These are phyloP conservation scores for Eragrostis nindensis DNA, from an alignment of 176 grass and related monocot genomes.

Conservation along the genomic window DNA sequence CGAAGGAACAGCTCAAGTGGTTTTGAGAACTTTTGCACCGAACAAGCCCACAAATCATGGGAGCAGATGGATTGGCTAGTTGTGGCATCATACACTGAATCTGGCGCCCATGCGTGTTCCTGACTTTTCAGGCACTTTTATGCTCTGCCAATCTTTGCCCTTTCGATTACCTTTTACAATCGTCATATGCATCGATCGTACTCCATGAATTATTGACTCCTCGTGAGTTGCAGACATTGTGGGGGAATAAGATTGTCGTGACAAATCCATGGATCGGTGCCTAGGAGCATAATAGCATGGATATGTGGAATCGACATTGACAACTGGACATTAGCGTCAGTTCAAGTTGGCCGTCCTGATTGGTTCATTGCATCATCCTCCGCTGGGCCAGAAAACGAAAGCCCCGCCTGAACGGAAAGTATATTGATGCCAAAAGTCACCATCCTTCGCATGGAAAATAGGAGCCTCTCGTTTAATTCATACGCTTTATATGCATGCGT, in stretches of 20 bases:
- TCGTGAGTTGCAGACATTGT: neutral
- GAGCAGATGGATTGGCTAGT: neutral
- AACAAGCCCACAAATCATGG: neutral
- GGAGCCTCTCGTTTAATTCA: neutral
- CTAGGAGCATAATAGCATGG: neutral
- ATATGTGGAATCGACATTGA: neutral
- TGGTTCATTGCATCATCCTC: constrained; percentile 49
- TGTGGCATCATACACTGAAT: constrained; percentile 20
- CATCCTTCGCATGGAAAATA: constrained; percentile 16
- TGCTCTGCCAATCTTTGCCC: neutral
- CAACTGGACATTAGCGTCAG: constrained; percentile 12
- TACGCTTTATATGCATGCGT: neutral
- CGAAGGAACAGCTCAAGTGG: neutral
- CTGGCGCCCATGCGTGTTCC: neutral
- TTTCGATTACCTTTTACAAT: neutral
- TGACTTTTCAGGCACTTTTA: neutral
- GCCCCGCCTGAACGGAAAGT: neutral
- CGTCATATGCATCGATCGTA: neutral
- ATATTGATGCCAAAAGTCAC: neutral
- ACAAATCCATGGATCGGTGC: neutral
- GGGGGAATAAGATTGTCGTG: constrained; percentile 30
- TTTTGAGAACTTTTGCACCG: neutral
- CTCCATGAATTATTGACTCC: neutral
- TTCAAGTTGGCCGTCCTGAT: neutral
- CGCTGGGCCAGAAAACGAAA: neutral